A percentile compares a stretch with the other conserved stretches of the same genome.
These are phyloP conservation scores for Paraconiothyrium sp. DNA, from an alignment of 2,329 filamentous ascomycete species.

Conservation along the genomic window DNA sequence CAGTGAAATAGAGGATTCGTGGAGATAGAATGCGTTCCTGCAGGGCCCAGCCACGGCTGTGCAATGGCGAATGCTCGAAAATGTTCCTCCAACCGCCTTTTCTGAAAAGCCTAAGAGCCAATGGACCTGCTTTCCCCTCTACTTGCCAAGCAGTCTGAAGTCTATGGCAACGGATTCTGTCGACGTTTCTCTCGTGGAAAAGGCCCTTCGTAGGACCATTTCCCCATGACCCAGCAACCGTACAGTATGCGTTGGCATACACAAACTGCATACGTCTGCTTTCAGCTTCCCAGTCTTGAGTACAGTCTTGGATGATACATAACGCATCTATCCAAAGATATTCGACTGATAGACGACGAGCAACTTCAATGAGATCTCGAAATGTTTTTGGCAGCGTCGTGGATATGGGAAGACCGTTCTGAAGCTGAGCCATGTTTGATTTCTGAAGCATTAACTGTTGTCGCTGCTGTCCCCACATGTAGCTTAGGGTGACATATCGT, in stretches of 20 bases:
- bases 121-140: too few relatives aligned
- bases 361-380: not conserved
- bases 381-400: not conserved
- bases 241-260: slow-evolving; percentile 2
- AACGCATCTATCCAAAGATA: slow-evolving; percentile 18
- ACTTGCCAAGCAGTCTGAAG: not conserved
- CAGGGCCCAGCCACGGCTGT: not conserved
- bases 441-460: not conserved
- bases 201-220: not conserved
- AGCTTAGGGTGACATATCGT: too few relatives aligned
- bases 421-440: not conserved
- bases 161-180: not conserved
- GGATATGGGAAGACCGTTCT: not conserved
- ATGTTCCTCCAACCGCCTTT: too few relatives aligned
- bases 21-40: not conserved
- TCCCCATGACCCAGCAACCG: not conserved
- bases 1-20: not conserved
- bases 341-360: not conserved
- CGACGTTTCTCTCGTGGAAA: not conserved
- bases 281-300: slow-evolving; percentile 3
- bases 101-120: too few relatives aligned
- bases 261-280: not conserved
- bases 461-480: too few relatives aligned
- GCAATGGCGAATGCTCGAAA: too few relatives aligned
- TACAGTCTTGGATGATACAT: slow-evolving; percentile 16